These are phyloP conservation scores for Anthracocystis walkeri DNA, from an alignment of 1,284 basidiomycete species.

Conservation along the genomic window DNA sequence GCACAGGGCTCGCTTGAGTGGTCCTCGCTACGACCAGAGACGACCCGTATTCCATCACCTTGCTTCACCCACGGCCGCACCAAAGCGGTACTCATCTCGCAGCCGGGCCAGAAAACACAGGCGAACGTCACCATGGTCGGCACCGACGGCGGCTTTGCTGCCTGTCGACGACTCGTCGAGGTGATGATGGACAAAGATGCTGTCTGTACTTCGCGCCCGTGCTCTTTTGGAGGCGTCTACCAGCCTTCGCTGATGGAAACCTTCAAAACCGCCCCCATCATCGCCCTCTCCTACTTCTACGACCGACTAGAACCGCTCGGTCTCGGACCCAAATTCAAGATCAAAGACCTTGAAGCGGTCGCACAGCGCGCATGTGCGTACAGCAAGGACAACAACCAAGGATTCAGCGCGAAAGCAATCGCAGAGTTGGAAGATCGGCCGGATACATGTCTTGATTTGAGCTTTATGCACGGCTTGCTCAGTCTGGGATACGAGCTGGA, in stretches of 20 bases:
- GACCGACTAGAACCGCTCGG: conserved; percentile 89
- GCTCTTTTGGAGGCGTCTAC: conserved; percentile 97
- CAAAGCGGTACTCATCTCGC: conserved; percentile 79
- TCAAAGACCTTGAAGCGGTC: conserved; percentile 51
- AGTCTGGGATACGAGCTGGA: conserved; percentile 73
- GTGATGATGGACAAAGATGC: conserved; percentile 96
- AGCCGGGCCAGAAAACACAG: conserved; percentile 71
- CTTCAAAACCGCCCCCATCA: conserved; percentile 74
- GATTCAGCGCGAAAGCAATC: conserved; percentile 73
- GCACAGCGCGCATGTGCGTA: conserved; percentile 63
- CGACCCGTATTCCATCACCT: conserved; percentile 76
- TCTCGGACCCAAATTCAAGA: conserved; percentile 68
- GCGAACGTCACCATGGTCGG: conserved; percentile 62
- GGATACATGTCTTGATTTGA: conserved; percentile 94
- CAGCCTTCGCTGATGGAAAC: conserved; percentile 93
- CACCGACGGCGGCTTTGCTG: conserved; percentile 80
- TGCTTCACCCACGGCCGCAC: conserved; percentile 81
- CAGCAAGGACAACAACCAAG: conserved; percentile 21
- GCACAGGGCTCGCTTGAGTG: conserved; percentile 37
- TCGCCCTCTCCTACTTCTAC: conserved; percentile 86
- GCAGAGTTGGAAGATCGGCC: conserved; percentile 84
- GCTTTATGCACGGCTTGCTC: conserved; percentile 90
- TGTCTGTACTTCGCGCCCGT: conserved; percentile 82
- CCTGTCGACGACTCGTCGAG: conserved; percentile 86
- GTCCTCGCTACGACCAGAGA: conserved; percentile 68